A percentile compares a stretch with the other conserved stretches of the same genome.
Evolutionary conservation across 257 asterid species (phyloP).

Genomic region (Capsicum baccatum): DNA sequence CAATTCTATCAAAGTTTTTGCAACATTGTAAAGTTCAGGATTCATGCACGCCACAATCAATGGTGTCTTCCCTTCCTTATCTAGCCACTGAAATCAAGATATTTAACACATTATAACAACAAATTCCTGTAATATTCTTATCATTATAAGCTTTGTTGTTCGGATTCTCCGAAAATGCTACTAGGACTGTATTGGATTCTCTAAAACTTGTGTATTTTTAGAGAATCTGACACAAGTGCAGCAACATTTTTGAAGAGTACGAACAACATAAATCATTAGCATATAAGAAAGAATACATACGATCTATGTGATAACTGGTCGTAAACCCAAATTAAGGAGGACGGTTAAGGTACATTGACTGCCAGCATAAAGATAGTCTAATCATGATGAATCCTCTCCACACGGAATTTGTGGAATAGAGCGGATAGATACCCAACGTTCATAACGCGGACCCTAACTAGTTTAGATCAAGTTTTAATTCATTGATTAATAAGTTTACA

Average conservation of each 20-base stretch:
- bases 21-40: slow-evolving; percentile 68
- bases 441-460: background rate
- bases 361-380: background rate
- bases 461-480: background rate
- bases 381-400: background rate
- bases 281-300: background rate
- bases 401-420: background rate
- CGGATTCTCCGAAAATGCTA: no score
- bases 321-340: background rate
- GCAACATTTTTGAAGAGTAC: no score
- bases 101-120: slow-evolving; percentile 13
- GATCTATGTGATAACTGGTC: background rate
- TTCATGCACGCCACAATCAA: slow-evolving; percentile 82
- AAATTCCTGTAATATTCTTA: background rate
- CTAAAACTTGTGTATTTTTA: no score
- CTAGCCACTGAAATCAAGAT: slow-evolving; percentile 71
- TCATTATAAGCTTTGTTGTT: background rate
- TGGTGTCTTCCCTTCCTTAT: slow-evolving; percentile 89
- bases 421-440: background rate
- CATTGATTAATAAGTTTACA: background rate
- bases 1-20: slow-evolving; percentile 80
- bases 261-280: no score
- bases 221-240: no score
- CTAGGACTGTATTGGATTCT: no score
- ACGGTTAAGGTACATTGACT: background rate